These are phyloP conservation scores for Cadophora malorum DNA, from an alignment of 2,329 filamentous ascomycete genomes.

Conservation along the genomic window DNA sequence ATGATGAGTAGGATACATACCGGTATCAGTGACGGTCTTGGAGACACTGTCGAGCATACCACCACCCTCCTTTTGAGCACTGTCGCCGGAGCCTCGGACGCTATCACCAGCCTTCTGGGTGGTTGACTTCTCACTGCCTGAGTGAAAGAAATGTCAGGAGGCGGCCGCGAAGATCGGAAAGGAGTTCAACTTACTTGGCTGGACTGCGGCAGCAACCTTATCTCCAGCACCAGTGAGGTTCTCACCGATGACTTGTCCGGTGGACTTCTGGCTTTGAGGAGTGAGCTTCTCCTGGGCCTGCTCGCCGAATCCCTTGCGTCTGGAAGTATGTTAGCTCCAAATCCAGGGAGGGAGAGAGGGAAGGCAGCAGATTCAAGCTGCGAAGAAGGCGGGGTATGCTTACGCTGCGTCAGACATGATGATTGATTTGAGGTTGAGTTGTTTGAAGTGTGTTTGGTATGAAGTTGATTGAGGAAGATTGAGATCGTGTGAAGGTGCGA, in stretches of 20 bases:
- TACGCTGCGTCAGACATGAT: constrained; percentile 56
- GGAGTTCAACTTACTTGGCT: constrained; percentile 51
- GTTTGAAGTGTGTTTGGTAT: constrained; percentile 26
- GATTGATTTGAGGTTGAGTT: constrained; percentile 28
- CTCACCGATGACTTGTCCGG: constrained; percentile 48
- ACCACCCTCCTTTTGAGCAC: constrained; percentile 50
- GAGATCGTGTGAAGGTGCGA: neutral
- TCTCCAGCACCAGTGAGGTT: constrained; percentile 52
- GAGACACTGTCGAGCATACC: constrained; percentile 49
- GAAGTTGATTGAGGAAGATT: neutral
- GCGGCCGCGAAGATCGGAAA: neutral
- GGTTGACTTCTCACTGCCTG: constrained; percentile 50
- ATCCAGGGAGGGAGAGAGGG: neutral
- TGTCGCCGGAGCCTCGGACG: constrained; percentile 49
- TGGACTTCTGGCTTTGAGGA: constrained; percentile 61
- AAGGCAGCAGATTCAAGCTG: neutral
- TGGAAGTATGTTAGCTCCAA: constrained; percentile 23
- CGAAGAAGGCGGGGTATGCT: constrained; percentile 27
- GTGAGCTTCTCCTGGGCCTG: constrained; percentile 57
- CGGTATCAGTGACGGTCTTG: constrained; percentile 47
- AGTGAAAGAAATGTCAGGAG: neutral
- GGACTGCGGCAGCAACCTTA: constrained; percentile 52
- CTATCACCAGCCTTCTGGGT: constrained; percentile 55
- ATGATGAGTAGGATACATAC: constrained; percentile 9
- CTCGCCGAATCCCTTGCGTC: constrained; percentile 57